Base-by-base conservation (phyloP, 1,284 basidiomycete genomes). In the Puccinia novopanici region DNA sequence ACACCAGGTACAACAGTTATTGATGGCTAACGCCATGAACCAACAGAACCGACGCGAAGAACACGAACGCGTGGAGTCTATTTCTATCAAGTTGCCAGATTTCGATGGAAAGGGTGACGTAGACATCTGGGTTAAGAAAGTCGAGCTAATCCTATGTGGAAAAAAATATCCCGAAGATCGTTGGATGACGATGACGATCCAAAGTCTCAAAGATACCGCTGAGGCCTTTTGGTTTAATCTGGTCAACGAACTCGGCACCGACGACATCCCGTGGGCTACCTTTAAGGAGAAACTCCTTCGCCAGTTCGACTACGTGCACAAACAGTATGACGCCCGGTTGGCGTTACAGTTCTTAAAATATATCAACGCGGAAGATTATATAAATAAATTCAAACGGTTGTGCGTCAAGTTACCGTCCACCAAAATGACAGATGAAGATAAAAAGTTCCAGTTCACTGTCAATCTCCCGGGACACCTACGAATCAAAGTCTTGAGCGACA, bases 201-300 rank as follows among this genome's bases (percentile, higher is more conserved):
- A 15, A 37, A 42, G 37, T 19, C 54, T 74, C 54, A 74, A 74
- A 61, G 72, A 59, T 8, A 48, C 37, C 0, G 54, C 73, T n/a
- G 27, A 75, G 50, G 55, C 55, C 1, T 75, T 45, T 15, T 75
- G 73, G 73, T 75, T 59, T 24, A 75, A 75, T 19, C 42, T 75
- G 0, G 24, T 37, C 24, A 52, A 8, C 13, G 48, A 70, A 3
- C 0, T 50, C 12, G 67, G 30, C n/a, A 50, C n/a, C 22, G 30
- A 50, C 42, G 10, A 52, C 13, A 52, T 71, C 19, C 27, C 48
- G 0, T 71, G 68, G 68, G 2, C 24, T 27, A 40, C 13, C 15
- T 54, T 50, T 17, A 52, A 37, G 9, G 48, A 22, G 2, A 71
- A 71, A 13, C 19, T 71, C 2, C 52, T 19, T 0, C 15, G 54